Evolutionary conservation across 2,329 filamentous ascomycete genomes (phyloP), one percentile per base, ranked within the genome.

Genomic region (Claviceps sorghi): DNA sequence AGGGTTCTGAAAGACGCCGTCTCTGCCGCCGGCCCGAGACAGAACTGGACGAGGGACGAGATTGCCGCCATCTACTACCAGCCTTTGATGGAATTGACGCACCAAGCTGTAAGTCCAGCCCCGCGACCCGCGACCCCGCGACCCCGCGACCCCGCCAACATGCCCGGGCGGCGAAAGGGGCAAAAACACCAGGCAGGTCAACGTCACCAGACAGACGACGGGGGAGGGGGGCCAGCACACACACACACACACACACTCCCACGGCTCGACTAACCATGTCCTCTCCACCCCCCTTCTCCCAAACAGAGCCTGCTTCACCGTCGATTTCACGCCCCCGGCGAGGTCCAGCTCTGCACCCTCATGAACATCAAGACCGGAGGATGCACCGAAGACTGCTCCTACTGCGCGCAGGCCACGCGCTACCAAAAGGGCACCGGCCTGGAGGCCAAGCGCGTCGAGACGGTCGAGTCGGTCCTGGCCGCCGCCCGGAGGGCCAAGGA

Each of bases 351-450:
- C 69, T 95, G 89, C 72, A 95, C 89, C 0, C 75, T 95, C 54
- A 94, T 95, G 86, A 95, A 94, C 74, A 95, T 95, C 74, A 95
- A 95, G 67, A 94, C 88, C 9, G 89, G 89, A 52, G 89, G 89
- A 48, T 95, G 89, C 70, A 88, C 81, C 60, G 89, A 95, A 67
- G 89, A 95, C 69, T 95, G 89, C 71, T 88, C 84, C 26, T 95
- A 95, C 78, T 95, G 88, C 67, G 86, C 88, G 2, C 88, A 95
- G 68, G 90, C 88, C 4, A 88, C 86, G 6, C 83, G 86, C 29
- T 84, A 95, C 76, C 69, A 77, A 54, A 74, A 87, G 40, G 86
- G 86, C 42, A 82, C 89, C 4, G 87, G 88, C 8, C 76, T 95
- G 34, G 79, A 87, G 63, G 86, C 89, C 11, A 86, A 84, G 56